Evolutionary conservation across 768 basidiomycete species (phyloP), one percentile per base, ranked within the genome.

Genomic region (Albatrellus ellisii): DNA sequence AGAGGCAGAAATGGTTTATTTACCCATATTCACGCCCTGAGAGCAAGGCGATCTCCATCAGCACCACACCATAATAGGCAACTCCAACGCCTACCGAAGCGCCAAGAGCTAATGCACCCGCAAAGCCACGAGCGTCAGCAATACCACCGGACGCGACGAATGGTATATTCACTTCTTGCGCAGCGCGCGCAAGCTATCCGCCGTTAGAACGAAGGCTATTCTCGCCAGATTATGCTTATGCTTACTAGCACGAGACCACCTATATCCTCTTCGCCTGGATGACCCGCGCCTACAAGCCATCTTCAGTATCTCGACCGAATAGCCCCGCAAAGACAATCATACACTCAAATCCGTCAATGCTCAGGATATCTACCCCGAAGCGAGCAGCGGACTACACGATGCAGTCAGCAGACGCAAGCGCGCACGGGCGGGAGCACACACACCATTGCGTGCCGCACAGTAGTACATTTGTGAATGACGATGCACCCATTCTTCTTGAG

Each of bases 271-370:
- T 95, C 92, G 47, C 92, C 92, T 14, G 89, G 89, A 59, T 91
- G 88, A 20, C 91, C 91, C 24, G 89, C 91, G 55, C 87, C 86
- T 89, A 53, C n/a, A 10, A 1, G 49, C 27, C 33, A 50, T 31
- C 44, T 46, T 52, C 47, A 46, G 33, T 39, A 38, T 32, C 40
- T 41, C n/a, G 18, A 37, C 28, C 10, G 15, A 4, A 37, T 9
- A 20, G 21, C 39, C 29, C 22, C 22, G 41, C 27, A 27, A 20
- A 20, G 25, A 21, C 42, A 42, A 7, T 44, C 72, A 32, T 46
- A 85, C 88, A 92, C 68, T 92, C 89, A 46, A 92, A 85, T 0
- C 90, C 88, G 45, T 92, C 90, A 22, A 92, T 90, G 49, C 86
- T 88, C 21, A 92, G 52, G 22, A 86, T 64, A 60, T 92, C 89